A percentile compares a stretch with the other conserved stretches of the same genome.
Evolutionary conservation across 2,329 filamentous ascomycete species (phyloP).

Genomic region (Fusarium chuoi): DNA sequence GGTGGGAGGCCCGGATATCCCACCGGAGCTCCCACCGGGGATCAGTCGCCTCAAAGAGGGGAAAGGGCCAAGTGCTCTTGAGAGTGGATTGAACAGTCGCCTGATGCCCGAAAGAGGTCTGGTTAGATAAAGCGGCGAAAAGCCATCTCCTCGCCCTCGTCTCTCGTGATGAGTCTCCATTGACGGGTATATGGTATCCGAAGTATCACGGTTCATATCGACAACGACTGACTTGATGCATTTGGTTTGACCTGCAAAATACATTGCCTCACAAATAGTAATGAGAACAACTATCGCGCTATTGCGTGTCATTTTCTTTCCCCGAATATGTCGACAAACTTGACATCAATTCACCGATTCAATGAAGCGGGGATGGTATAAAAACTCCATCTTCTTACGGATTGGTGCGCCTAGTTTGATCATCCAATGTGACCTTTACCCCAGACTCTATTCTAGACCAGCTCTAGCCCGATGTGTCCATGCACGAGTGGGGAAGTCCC

Average conservation of each 20-base stretch:
- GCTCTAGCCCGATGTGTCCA: neutral
- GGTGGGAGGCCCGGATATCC: conserved; percentile 1
- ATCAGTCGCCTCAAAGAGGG: neutral
- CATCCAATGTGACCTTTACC: neutral
- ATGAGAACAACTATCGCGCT: neutral
- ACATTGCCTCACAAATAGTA: fast-evolving
- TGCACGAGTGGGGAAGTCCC: neutral
- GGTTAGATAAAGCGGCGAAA: neutral
- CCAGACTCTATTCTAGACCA: neutral
- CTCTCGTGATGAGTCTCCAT: neutral
- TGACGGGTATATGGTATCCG: neutral
- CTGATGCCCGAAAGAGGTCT: neutral
- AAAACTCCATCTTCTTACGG: no score
- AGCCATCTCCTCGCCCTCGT: no score
- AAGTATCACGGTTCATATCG: fast-evolving
- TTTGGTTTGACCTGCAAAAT: fast-evolving
- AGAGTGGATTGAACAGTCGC: neutral
- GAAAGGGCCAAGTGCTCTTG: neutral
- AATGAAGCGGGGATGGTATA: neutral
- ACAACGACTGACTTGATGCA: fast-evolving
- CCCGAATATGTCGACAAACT: fast-evolving
- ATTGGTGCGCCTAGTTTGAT: neutral
- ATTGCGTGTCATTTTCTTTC: fast-evolving
- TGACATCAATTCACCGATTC: neutral
- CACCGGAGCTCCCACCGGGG: conserved; percentile 9